Base-by-base conservation (phyloP, 352 stramenopile species). In the Pythium myriotylum region DNA sequence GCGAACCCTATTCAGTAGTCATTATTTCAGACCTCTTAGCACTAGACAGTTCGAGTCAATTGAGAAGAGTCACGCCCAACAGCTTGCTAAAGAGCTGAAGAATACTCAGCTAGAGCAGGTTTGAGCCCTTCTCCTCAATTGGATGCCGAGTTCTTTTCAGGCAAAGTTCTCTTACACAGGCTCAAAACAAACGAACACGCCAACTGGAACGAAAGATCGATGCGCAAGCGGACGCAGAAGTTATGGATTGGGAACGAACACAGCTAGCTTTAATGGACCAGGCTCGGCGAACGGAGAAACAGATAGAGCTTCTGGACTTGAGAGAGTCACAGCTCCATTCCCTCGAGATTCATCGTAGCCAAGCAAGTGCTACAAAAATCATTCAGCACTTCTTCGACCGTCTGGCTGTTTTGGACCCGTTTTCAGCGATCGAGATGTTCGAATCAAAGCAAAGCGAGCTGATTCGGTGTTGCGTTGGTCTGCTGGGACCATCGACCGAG, bases 311-410 rank as follows among this genome's bases (percentile, higher is more conserved):
- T 8, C 40, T 49, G 13, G 42, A 67, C 4, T 29, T 77, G 16
- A 56, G 59, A 2, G 71, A 79, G 6, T 54, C 60, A 1, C 47
- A 80, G 9, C 13, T 50, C 24, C 53, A 53, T 27, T 46, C 54
- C n/a, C 50, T 79, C 19, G 72, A 88, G 27, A 45, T 74, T 5
- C 54, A 62, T 45, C 72, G 63, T n/a, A 58, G 70, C 12, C 72
- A 66, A 2, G 51, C 65, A 19, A 65, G 52, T 8, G 65, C 76
- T 13, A 42, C 59, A 4, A 47, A 68, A 8, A 77, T 81, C 13
- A 49, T 59, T 4, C 69, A 67, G 27, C 68, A 71, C 23, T 86
- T 88, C 54, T 76, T 85, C 27, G 74, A 88, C 46, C 70, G 60
- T 9, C 62, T 86, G 24, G 71, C 66, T 4, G 54, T 67, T 1